A percentile compares a stretch with the other conserved stretches of the same genome.
These are phyloP conservation scores for Globisporangium paddicum DNA, from an alignment of 352 stramenopile genomes.

Conservation along the genomic window DNA sequence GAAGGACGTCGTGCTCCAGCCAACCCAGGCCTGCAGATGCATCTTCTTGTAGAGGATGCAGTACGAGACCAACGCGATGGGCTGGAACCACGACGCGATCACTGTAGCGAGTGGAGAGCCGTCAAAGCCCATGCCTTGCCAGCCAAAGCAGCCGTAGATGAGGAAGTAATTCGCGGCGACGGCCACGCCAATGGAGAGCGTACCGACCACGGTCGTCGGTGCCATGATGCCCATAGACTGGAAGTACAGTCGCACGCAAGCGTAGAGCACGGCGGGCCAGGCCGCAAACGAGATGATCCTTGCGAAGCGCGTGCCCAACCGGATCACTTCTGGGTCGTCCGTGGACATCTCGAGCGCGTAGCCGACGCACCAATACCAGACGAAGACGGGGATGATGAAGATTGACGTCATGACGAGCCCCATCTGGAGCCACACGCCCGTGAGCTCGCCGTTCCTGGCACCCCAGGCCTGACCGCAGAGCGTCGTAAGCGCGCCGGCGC, in stretches of 20 bases:
- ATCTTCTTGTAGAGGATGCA: slow-evolving; percentile 72
- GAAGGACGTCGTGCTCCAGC: slow-evolving; percentile 54
- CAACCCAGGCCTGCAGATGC: slow-evolving; percentile 64
- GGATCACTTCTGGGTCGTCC: slow-evolving; percentile 54
- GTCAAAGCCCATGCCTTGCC: slow-evolving; percentile 64
- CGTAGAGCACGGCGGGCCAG: slow-evolving; percentile 69
- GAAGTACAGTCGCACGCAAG: slow-evolving; percentile 78
- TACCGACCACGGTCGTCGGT: slow-evolving; percentile 64
- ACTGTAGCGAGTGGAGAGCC: slow-evolving; percentile 71
- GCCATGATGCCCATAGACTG: slow-evolving; percentile 80
- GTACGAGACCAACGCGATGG: slow-evolving; percentile 66
- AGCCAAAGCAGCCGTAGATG: slow-evolving; percentile 55
- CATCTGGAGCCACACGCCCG: slow-evolving; percentile 73
- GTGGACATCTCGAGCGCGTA: slow-evolving; percentile 55
- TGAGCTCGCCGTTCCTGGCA: slow-evolving; percentile 58
- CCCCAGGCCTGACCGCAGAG: slow-evolving; percentile 75
- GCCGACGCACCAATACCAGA: slow-evolving; percentile 45
- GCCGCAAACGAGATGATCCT: slow-evolving; percentile 74
- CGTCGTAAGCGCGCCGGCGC: slow-evolving; percentile 59
- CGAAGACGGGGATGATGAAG: slow-evolving; percentile 39
- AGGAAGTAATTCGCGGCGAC: slow-evolving; percentile 59
- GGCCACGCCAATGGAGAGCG: slow-evolving; percentile 59
- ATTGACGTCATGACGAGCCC: slow-evolving; percentile 43
- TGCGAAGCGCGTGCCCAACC: slow-evolving; percentile 59
- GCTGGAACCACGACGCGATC: slow-evolving; percentile 79